Percentiles rank a stretch among this genome's conserved stretches.
Conservation (phyloP, 371 early-diverging fungal genomes). For the Lichtheimia corymbifera region DNA sequence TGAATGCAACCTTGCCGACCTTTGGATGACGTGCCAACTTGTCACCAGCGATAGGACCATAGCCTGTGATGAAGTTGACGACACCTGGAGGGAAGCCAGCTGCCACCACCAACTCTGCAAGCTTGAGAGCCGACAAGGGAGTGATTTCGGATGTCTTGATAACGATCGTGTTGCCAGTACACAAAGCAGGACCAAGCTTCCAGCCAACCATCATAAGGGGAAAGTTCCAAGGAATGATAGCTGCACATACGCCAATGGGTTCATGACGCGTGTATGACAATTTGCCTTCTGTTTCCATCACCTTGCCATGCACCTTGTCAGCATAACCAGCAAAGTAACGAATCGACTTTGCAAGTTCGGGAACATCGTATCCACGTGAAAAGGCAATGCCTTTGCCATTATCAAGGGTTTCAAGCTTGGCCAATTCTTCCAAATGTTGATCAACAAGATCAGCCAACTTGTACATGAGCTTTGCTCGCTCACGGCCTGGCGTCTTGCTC, state of each 20-base stretch:
- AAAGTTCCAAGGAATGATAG: constrained; percentile 86
- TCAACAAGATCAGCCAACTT: constrained; percentile 52
- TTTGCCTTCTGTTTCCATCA: constrained; percentile 44
- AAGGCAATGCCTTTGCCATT: constrained; percentile 52
- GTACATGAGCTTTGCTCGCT: constrained; percentile 45
- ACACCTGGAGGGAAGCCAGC: constrained; percentile 67
- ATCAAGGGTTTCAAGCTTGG: constrained; percentile 48
- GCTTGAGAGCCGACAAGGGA: constrained; percentile 47
- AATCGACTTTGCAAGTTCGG: constrained; percentile 48
- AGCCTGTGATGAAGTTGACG: constrained; percentile 68
- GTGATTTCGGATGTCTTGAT: constrained; percentile 86
- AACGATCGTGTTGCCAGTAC: constrained; percentile 81
- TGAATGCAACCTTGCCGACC: constrained; percentile 65
- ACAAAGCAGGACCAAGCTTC: constrained; percentile 91
- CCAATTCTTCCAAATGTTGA: constrained; percentile 39
- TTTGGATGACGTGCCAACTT: constrained; percentile 35
- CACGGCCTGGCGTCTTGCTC: constrained; percentile 26
- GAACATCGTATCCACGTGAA: constrained; percentile 57
- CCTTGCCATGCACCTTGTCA: constrained; percentile 72
- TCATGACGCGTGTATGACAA: constrained; percentile 73
- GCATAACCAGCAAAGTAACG: constrained; percentile 84
- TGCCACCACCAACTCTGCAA: constrained; percentile 47
- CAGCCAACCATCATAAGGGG: constrained; percentile 77
- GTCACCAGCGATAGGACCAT: constrained; percentile 40
- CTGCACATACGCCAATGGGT: constrained; percentile 80